These are phyloP conservation scores for Iberis pinnata DNA, from an alignment of 345 rosid species.

Conservation along the genomic window DNA sequence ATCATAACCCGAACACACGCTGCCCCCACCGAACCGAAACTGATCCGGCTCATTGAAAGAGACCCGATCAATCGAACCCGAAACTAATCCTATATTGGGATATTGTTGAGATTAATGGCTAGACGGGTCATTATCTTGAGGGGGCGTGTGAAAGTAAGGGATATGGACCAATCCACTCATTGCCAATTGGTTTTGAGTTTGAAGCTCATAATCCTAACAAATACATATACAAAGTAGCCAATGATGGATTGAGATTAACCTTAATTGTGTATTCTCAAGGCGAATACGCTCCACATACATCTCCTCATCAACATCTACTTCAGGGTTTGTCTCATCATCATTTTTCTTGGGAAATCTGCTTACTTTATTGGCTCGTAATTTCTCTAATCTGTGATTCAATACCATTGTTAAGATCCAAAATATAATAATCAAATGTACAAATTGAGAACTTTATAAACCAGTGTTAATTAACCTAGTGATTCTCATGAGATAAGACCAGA, in stretches of 20 bases:
- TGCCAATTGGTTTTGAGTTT: too few species aligned
- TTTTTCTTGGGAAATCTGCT: slow-evolving; percentile 40
- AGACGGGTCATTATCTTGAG: too few species aligned
- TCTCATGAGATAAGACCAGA: slow-evolving; percentile 63
- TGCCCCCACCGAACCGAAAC: too few species aligned
- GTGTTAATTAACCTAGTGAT: slow-evolving; percentile 58
- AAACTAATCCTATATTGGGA: too few species aligned
- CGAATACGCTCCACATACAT: slow-evolving; percentile 69
- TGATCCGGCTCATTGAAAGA: too few species aligned
- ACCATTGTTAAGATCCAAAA: too few species aligned
- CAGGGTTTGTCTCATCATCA: slow-evolving; percentile 50
- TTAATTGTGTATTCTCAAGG: slow-evolving; percentile 70
- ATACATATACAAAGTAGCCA: not conserved
- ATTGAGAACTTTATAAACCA: slow-evolving; percentile 7
- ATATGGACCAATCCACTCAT: too few species aligned
- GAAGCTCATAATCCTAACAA: too few species aligned
- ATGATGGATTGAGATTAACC: slow-evolving; percentile 48
- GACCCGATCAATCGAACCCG: too few species aligned
- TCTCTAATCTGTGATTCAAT: slow-evolving; percentile 54
- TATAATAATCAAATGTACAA: slow-evolving; percentile 16
- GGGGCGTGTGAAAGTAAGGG: too few species aligned
- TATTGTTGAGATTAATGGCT: too few species aligned
- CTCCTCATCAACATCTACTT: slow-evolving; percentile 44
- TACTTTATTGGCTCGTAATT: slow-evolving; percentile 42
- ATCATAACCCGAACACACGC: too few species aligned